Percentiles rank a stretch among this genome's conserved stretches.
phyloP scores from a whole-genome alignment of 768 basidiomycete genomes.

The Xerocomus spinulosus region DNA sequence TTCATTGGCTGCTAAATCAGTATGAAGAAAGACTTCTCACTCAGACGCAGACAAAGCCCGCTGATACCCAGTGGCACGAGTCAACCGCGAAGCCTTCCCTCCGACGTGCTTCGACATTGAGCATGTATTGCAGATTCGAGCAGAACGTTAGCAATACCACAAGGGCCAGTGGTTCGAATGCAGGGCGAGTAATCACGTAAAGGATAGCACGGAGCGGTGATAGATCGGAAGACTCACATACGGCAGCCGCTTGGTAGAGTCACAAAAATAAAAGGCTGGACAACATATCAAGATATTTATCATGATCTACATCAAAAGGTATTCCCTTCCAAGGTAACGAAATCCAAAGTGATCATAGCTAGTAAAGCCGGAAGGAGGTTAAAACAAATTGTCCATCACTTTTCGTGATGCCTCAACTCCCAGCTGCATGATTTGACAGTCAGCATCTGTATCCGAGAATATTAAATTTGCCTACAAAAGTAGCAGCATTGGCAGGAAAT shows the following conservation, averaged over 20 bases:
- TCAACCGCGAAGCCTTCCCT: constrained; percentile 9
- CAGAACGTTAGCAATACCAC: neutral
- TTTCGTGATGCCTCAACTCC: constrained; percentile 91
- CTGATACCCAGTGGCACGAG: constrained; percentile 18
- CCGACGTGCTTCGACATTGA: constrained; percentile 19
- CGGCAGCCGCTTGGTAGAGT: neutral
- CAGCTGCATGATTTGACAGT: constrained; percentile 46
- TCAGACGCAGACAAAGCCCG: constrained; percentile 46
- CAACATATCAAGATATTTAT: constrained; percentile 7
- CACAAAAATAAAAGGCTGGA: constrained; percentile 1
- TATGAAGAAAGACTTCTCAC: constrained; percentile 25
- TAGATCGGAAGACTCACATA: constrained; percentile 4
- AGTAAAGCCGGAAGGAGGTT: constrained; percentile 3
- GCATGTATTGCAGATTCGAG: neutral
- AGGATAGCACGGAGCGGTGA: neutral
- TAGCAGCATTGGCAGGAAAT: constrained; percentile 96
- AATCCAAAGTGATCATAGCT: neutral
- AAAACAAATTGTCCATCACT: constrained; percentile 67
- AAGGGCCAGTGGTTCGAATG: constrained; percentile 1
- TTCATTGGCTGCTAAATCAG: constrained; percentile 1
- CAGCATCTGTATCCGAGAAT: neutral
- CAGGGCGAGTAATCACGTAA: constrained; percentile 13
- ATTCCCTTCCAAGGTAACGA: constrained; percentile 3
- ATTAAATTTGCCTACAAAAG: constrained; percentile 58
- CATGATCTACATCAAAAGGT: constrained; percentile 6